Evolutionary conservation across 176 grass and related monocot species (phyloP).

Genomic region (Triticum monococcum): DNA sequence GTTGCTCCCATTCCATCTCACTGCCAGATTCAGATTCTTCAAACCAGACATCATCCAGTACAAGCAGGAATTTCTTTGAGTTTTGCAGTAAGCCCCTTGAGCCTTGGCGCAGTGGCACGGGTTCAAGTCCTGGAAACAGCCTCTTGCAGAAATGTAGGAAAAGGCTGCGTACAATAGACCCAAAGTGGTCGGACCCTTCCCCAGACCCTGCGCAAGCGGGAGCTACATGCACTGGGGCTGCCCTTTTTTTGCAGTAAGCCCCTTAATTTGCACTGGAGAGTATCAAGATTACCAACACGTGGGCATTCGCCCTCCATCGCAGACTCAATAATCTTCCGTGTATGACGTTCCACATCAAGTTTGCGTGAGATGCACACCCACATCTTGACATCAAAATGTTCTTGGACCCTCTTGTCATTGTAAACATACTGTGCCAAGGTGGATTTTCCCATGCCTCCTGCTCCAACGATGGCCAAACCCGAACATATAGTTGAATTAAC

Average conservation of each 20-base stretch:
- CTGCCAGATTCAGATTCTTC: not conserved
- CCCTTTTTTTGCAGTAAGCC: not conserved
- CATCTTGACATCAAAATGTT: slow-evolving; percentile 16
- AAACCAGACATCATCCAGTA: slow-evolving; percentile 14
- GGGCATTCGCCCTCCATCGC: not conserved
- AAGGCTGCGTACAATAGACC: too few relatives aligned
- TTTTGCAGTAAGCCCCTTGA: too few relatives aligned
- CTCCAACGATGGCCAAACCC: not conserved
- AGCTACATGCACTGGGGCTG: too few relatives aligned
- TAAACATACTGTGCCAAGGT: slow-evolving; percentile 17
- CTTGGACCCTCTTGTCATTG: not conserved
- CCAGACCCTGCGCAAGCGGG: too few relatives aligned
- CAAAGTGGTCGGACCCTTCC: too few relatives aligned
- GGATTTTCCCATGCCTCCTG: slow-evolving; percentile 7
- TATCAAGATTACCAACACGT: not conserved
- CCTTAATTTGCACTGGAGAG: not conserved
- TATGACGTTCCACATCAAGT: not conserved
- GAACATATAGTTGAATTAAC: not conserved
- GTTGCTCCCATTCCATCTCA: not conserved
- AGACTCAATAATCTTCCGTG: slow-evolving; percentile 11
- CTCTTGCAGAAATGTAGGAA: too few relatives aligned
- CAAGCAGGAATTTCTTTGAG: slow-evolving; percentile 1
- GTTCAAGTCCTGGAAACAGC: too few relatives aligned
- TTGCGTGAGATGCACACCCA: not conserved
- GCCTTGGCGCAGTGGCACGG: too few relatives aligned